Evolutionary conservation across 129 eudicot species (phyloP), one percentile per base, ranked within the genome.

Genomic region (Cynara cardunculus): DNA sequence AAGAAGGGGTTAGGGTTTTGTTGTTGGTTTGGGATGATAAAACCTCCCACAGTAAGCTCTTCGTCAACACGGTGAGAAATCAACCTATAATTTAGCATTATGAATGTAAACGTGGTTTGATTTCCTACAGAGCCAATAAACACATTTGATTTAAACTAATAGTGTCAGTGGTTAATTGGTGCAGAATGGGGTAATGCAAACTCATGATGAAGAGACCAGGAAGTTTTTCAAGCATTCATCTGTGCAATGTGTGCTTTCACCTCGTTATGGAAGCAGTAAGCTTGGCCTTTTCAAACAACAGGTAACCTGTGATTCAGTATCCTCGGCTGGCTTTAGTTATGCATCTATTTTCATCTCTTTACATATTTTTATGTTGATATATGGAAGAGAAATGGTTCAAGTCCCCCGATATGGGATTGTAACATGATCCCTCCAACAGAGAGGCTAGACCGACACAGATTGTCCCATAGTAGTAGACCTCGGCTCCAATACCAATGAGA

Each of bases 131-230:
- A 78, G 22, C 28, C 7, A 31, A 1, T 59, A 72, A 37, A 1
- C 69, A 21, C 2, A 2, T 35, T 53, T 18, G 13, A 25, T 37
- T 14, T 2, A 13, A 25, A 8, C 39, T 65, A 65, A 73, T 72
- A 64, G 32, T 11, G 6, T 26, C 12, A 4, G 26, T 37, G 69
- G 62, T 78, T 24, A 14, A 69, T 74, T 64, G 75, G 76, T 86
- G 85, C 96, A 95, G 99, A 80, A 80, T 18, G 99, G 99, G 72
- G 97, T 95, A 37, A 95, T 95, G 99, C 76, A 74, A 49, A 95
- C 97, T 19, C 99, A 95, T 72, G 99, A 95, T 87, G 99, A 95
- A 85, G 97, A 92, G 87, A 92, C 97, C 67, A 90, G 78, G 78
- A 92, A 83, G 82, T 92, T 95, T 86, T 95, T 95, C 88, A 89